Base-by-base conservation (phyloP, 257 asterid species). In the Anisodus acutangulus region DNA sequence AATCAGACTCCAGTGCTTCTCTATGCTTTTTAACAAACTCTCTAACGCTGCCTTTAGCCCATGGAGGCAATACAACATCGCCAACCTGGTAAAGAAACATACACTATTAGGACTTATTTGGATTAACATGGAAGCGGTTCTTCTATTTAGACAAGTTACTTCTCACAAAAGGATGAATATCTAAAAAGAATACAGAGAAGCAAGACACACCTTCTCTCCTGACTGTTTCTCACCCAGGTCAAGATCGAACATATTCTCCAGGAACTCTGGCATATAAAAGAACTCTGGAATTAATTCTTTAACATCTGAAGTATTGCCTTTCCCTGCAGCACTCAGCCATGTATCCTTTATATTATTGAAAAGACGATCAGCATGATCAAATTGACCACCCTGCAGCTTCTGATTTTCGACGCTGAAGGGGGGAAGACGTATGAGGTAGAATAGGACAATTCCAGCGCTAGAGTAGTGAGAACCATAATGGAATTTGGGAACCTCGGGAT, bases 191-290 rank as follows among this genome's bases (percentile, higher is more conserved):
- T 45, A 17, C 15, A 31, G 53, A 83, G 69, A 83, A 84, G 6
- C 51, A 53, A 82, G 81, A 84, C 95, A 17, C 80, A 97, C 99
- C 99, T 93, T 97, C 86, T 97, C 99, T 85, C 99, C 99, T 10
- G 99, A 97, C 87, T 97, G 99, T 90, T 97, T 97, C 93, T 97
- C 99, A 10, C 99, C 99, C 94, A 97, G 90, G 90, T 97, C 98
- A 72, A 97, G 99, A 88, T 93, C 69, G 84, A 93, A 97, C 89
- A 88, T 90, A 82, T 97, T 97, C 88, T 93, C 95, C 81, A 97
- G 92, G 87, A 97, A 95, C 87, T 97, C 99, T 6, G 99, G 97
- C 95, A 97, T 86, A 79, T 97, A 97, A 88, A 93, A 97, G 90
- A 97, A 97, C 90, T 97, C 99, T 3, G 99, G 99, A 87, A 97